Evolutionary conservation across 2,329 filamentous ascomycete genomes (phyloP), one percentile per base, ranked within the genome.

Genomic region (Pseudophaeomoniella oleicola): DNA sequence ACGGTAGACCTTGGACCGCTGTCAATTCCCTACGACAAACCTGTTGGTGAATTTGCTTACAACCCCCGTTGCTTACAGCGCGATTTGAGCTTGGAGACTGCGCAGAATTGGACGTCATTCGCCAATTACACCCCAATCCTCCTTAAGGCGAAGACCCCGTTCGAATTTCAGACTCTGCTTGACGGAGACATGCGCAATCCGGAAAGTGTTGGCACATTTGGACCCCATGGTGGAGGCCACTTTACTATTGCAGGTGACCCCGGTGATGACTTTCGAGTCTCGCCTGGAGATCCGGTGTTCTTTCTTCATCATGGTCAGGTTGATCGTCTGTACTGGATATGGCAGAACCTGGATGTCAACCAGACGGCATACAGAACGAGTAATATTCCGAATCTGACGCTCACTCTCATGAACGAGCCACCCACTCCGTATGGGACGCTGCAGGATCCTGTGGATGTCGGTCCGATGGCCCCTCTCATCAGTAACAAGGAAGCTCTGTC

Each of bases 251-350:
- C 59, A 4, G 64, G 63, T 14, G 63, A 66, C 39, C 56, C 30
- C 57, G 1, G 62, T 58, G 2, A 57, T 59, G 65, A 69, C 48
- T 47, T 66, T 15, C 64, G 59, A 38, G 55, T 58, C 1, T 64
- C 59, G 6, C 64, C 66, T 1, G 57, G 52, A 4, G 64, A 69
- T 29, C 63, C 62, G 3, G 53, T 49, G 18, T 69, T 69, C 50
- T 69, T 56, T 47, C 52, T 64, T 16, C 64, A 68, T 42, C 65
- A 69, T 39, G 55, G 55, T 2, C 58, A 60, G 50, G 61, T 69
- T 16, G 66, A 69, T 43, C 54, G 64, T 2, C 46, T 57, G 2
- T 70, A 57, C 51, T 66, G 62, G 62, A 64, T 61, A 11, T 70
- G 66, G 66, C 65, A 70, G 48, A 64, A 32, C 14, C 14, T 32